These are phyloP conservation scores for Mallotus nudiflorus DNA, from an alignment of 345 rosid genomes.

Conservation along the genomic window DNA sequence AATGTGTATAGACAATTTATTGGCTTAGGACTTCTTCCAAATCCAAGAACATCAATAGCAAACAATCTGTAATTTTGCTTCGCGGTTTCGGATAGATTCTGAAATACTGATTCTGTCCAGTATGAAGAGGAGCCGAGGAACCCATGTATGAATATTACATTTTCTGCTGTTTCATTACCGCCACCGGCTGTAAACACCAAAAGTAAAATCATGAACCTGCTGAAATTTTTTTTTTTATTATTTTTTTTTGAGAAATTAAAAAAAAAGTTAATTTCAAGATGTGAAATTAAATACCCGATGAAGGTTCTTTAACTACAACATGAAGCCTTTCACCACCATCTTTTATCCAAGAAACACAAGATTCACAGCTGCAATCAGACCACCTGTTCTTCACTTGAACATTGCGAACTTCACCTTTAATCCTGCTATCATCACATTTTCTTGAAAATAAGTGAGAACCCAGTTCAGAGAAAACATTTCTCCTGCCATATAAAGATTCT, in stretches of 20 bases:
- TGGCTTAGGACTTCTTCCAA: conserved; percentile 83
- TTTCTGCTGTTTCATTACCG: conserved; percentile 34
- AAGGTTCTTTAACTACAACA: conserved; percentile 48
- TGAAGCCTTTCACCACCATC: conserved; percentile 42
- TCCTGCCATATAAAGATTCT: no score
- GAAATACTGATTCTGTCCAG: conserved; percentile 69
- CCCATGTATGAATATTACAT: conserved; percentile 79
- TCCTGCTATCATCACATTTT: no score
- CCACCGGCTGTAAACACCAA: conserved; percentile 15
- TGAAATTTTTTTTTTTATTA: background rate
- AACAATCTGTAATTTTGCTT: conserved; percentile 44
- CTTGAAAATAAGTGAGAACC: no score
- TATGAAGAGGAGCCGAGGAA: conserved; percentile 58
- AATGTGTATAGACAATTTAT: conserved; percentile 50
- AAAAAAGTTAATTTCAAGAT: no score
- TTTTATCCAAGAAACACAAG: conserved; percentile 58
- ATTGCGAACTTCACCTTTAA: no score
- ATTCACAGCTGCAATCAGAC: conserved; percentile 68
- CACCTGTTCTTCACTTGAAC: background rate
- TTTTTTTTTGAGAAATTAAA: background rate
- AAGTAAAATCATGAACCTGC: no score
- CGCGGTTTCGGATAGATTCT: conserved; percentile 36
- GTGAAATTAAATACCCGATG: conserved; percentile 37
- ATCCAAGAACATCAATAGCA: conserved; percentile 70
- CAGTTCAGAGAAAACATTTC: no score